Conservation (phyloP, 2,329 filamentous ascomycete species). For the Phaeoacremonium minimum region DNA sequence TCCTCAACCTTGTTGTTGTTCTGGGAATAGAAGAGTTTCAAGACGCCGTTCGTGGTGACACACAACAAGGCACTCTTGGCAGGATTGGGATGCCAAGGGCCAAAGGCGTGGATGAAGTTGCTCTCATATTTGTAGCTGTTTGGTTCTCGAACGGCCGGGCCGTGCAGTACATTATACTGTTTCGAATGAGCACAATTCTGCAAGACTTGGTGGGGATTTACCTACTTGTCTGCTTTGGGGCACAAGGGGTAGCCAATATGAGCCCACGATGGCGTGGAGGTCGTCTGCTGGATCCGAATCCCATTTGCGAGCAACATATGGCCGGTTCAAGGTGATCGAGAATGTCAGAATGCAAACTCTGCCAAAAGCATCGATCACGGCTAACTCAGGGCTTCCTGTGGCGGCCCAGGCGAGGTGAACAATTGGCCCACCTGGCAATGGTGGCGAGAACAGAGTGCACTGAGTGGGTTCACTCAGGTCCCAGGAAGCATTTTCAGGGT, state of each 20-base stretch:
- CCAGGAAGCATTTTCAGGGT: slow-evolving; percentile 69
- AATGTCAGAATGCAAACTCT: slow-evolving; percentile 72
- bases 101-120: slow-evolving; percentile 59
- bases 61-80: slow-evolving; percentile 71
- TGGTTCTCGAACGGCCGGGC: slow-evolving; percentile 60
- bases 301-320: slow-evolving; percentile 57
- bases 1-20: slow-evolving; percentile 70
- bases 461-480: slow-evolving; percentile 67
- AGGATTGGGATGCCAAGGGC: slow-evolving; percentile 68
- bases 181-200: neutral
- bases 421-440: slow-evolving; percentile 61
- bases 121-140: slow-evolving; percentile 66
- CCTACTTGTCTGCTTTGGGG: slow-evolving; percentile 36
- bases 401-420: slow-evolving; percentile 80
- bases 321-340: slow-evolving; percentile 67
- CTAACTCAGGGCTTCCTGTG: slow-evolving; percentile 71
- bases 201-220: neutral
- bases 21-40: slow-evolving; percentile 76
- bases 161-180: slow-evolving; percentile 46
- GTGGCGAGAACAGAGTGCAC: slow-evolving; percentile 55
- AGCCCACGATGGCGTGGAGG: slow-evolving; percentile 71
- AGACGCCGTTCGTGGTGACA: slow-evolving; percentile 67
- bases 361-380: slow-evolving; percentile 75
- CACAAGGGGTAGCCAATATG: slow-evolving; percentile 75
- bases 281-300: slow-evolving; percentile 69